Evolutionary conservation across 2,329 filamentous ascomycete species (phyloP), one percentile per base, ranked within the genome.

Genomic region (Epicoccum sorghinum): DNA sequence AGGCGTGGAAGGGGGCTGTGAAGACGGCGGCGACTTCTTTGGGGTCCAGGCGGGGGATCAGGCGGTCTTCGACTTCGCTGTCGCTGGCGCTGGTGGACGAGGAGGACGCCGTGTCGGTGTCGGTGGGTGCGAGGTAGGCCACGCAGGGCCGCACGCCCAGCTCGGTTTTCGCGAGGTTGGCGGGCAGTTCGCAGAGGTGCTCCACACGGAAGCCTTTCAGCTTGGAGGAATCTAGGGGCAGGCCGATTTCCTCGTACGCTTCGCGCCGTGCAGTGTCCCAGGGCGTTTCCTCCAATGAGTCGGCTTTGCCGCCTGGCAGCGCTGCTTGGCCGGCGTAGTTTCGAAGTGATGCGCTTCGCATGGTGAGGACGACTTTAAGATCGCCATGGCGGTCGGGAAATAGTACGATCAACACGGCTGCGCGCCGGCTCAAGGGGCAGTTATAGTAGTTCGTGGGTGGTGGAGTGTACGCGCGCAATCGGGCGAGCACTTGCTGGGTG

Each of bases 1-100:
- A 97, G 71, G 92, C 90, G 72, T 88, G 86, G 65, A 98, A 91
- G 0, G 91, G 89, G 4, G 90, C 93, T 4, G 90, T 93, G 77
- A 98, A 98, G 30, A 98, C 91, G 39, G 92, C 93, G 2, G 92
- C 93, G 2, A 98, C 93, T 76, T 98, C 93, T 61, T 90, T 88
- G 1, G 92, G 90, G 75, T 97, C 91, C 9, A 97, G 82, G 35
- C 86, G 83, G 0, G 93, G 93, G 55, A 91, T 91, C 75, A 93
- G 83, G 57, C 81, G 84, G 62, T 88, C 86, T 68, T 89, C 89
- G 12, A 72, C 63, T 8, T 58, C 55, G 22, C 46, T 39, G 24
- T 60, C 33, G 13, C 23, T 32, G 4, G 25, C 25, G 9, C 41
- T 24, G 5, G 30, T 13, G 12, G 42, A 18, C 7, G 2, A 10